phyloP scores from a whole-genome alignment of 2,329 filamentous ascomycete species.

The Colletotrichum zoysiae region DNA sequence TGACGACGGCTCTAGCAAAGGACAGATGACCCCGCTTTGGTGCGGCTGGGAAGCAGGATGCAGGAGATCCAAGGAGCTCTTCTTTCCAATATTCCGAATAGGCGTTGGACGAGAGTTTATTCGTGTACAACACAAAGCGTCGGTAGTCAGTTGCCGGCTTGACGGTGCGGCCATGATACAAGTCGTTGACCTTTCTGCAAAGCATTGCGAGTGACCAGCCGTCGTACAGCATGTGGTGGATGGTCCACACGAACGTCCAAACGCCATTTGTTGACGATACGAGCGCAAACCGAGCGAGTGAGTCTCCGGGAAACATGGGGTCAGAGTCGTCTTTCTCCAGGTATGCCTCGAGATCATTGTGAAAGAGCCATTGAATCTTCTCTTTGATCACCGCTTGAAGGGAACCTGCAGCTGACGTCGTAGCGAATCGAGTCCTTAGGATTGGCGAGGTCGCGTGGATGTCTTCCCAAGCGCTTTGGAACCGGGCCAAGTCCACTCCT shows the following conservation, averaged over 20 bases:
- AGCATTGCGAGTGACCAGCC: conserved; percentile 31
- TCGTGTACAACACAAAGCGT: conserved; percentile 16
- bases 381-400: conserved; percentile 64
- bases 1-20: conserved; percentile 18
- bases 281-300: conserved; percentile 43
- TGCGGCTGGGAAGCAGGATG: conserved; percentile 1
- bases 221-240: conserved; percentile 40
- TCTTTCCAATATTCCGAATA: conserved; percentile 9
- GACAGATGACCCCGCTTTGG: conserved; percentile 12
- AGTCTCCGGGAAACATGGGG: conserved; percentile 43
- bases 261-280: conserved; percentile 15
- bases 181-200: conserved; percentile 13
- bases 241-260: conserved; percentile 42
- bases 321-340: conserved; percentile 25
- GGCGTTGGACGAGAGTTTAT: neutral
- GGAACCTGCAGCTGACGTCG: conserved; percentile 22
- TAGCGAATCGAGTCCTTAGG: conserved; percentile 44
- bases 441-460: conserved; percentile 39
- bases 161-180: neutral
- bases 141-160: conserved; percentile 24
- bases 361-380: conserved; percentile 12
- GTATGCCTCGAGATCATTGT: conserved; percentile 30
- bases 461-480: conserved; percentile 43
- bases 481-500: conserved; percentile 32
- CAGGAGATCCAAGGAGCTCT: neutral